Evolutionary conservation across 148 eudicot species (phyloP).

Genomic region (Vaccinium corymbosum): DNA sequence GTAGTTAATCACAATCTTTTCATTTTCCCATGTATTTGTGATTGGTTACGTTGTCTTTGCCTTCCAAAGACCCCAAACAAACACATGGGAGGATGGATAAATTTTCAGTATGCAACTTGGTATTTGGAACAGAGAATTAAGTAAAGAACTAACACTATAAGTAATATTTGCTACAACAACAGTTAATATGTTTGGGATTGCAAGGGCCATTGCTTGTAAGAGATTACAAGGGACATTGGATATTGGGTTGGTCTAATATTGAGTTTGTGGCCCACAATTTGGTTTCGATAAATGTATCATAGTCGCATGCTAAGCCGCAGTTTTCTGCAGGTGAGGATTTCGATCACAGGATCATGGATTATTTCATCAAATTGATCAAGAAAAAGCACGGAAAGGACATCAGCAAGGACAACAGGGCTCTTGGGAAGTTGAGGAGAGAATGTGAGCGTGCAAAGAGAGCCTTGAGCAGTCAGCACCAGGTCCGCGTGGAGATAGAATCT

Average conservation of each 20-base stretch:
- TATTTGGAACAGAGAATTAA: background rate
- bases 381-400: slow-evolving; percentile 46
- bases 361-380: slow-evolving; percentile 44
- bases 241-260: background rate
- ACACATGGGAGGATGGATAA: background rate
- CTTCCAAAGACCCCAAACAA: background rate
- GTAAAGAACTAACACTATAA: background rate
- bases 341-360: slow-evolving; percentile 47
- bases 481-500: slow-evolving; percentile 37
- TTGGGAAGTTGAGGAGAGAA: slow-evolving; percentile 37
- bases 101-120: background rate
- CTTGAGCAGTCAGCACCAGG: slow-evolving; percentile 41
- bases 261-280: background rate
- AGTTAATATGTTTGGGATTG: background rate
- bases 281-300: background rate
- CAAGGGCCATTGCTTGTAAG: background rate
- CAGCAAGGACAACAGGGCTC: slow-evolving; percentile 41
- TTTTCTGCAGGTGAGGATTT: slow-evolving; percentile 44
- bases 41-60: background rate
- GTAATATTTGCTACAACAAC: background rate
- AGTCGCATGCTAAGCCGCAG: background rate
- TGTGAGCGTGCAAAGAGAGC: slow-evolving; percentile 43
- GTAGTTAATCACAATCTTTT: background rate
- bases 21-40: background rate
- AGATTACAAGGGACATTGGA: background rate